A percentile compares a stretch with the other conserved stretches of the same genome.
These are phyloP conservation scores for Cladophialophora yegresii DNA, from an alignment of 2,329 filamentous ascomycete species.

Conservation along the genomic window DNA sequence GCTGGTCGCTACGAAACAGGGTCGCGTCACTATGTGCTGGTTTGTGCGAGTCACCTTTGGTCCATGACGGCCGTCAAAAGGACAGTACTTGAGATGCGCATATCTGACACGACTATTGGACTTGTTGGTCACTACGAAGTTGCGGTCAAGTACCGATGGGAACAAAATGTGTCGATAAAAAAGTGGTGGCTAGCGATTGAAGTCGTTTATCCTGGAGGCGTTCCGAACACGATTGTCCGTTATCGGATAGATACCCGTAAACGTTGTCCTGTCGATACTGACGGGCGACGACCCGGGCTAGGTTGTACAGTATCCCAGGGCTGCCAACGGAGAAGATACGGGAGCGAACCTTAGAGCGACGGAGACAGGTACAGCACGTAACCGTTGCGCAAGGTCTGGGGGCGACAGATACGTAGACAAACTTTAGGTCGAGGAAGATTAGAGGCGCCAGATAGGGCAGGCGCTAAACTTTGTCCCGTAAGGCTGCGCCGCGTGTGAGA, in stretches of 20 bases:
- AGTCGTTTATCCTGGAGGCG: neutral
- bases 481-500: conserved; percentile 1
- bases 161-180: neutral
- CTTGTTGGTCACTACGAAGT: neutral
- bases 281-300: neutral
- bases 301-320: neutral
- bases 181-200: neutral
- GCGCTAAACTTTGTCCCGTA: conserved; percentile 20
- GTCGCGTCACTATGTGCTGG: neutral
- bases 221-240: neutral
- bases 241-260: neutral
- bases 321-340: neutral
- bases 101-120: neutral
- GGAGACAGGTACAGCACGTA: neutral
- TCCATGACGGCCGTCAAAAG: neutral
- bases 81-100: neutral
- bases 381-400: neutral
- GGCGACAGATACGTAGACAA: conserved; percentile 9
- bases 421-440: conserved; percentile 19
- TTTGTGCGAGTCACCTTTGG: conserved; percentile 8
- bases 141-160: neutral
- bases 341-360: too few species aligned
- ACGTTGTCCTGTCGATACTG: neutral
- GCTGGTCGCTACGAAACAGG: conserved; percentile 3
- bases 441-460: conserved; percentile 4